phyloP scores from a whole-genome alignment of 1,284 basidiomycete species.

The Vanrija sp. region DNA sequence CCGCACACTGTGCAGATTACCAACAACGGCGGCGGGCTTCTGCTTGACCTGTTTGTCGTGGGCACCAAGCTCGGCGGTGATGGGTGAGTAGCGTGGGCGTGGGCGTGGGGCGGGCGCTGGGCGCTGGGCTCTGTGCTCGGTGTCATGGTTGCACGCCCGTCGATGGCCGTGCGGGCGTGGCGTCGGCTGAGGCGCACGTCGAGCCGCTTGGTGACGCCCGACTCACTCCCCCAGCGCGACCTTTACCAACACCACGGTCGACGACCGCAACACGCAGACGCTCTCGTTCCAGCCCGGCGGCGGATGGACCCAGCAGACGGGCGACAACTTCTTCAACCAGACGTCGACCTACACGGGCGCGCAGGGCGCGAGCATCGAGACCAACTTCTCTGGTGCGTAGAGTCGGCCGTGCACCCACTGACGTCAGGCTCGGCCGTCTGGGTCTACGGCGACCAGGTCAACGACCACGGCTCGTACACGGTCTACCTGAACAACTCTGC shows the following conservation, averaged over 20 bases:
- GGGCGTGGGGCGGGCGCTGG: neutral
- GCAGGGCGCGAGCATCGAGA: conserved; percentile 28
- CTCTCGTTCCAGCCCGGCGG: conserved; percentile 31
- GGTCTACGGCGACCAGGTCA: conserved; percentile 50
- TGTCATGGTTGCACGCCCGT: neutral
- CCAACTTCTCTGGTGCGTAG: conserved; percentile 37
- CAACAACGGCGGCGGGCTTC: conserved; percentile 35
- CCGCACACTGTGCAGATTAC: conserved; percentile 28
- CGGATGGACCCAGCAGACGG: conserved; percentile 43
- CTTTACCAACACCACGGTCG: conserved; percentile 41
- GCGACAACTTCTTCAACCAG: conserved; percentile 35
- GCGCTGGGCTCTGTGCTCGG: neutral
- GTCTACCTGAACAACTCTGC: conserved; percentile 40
- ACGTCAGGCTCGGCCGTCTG: conserved; percentile 44
- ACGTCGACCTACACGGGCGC: conserved; percentile 40
- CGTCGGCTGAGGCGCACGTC: too few species aligned
- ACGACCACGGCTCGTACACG: conserved; percentile 48
- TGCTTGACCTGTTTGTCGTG: conserved; percentile 36
- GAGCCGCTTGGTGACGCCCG: neutral
- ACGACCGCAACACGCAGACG: conserved; percentile 31
- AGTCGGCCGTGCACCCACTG: neutral
- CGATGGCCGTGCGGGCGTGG: too few species aligned
- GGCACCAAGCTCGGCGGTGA: conserved; percentile 30
- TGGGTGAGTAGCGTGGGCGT: too few species aligned
- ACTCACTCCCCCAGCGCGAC: conserved; percentile 24